Conservation (phyloP, 2,329 filamentous ascomycete species). For the Monosporascus sp. region DNA sequence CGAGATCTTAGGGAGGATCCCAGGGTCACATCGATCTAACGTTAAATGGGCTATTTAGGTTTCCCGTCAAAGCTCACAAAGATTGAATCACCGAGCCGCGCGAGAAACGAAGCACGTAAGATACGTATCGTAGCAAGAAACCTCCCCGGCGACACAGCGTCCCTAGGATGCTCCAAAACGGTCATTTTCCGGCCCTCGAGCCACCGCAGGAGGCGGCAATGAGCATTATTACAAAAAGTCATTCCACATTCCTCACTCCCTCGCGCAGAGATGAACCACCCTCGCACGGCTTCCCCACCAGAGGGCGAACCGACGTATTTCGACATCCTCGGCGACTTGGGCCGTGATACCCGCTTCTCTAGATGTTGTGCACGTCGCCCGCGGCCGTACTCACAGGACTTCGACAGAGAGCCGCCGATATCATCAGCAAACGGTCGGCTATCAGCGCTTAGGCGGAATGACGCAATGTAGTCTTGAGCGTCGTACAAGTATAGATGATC, state of each 20-base stretch:
- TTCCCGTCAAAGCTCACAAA: neutral
- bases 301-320: neutral
- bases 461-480: neutral
- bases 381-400: neutral
- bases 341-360: neutral
- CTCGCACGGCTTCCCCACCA: neutral
- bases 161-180: neutral
- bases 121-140: no score
- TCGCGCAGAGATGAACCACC: neutral
- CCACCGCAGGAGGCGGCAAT: neutral
- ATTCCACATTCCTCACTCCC: neutral
- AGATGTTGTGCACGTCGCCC: neutral
- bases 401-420: neutral
- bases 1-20: neutral
- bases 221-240: neutral
- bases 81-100: neutral
- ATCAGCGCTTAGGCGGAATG: neutral
- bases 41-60: neutral
- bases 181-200: neutral
- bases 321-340: neutral
- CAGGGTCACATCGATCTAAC: neutral
- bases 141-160: neutral
- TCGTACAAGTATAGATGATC: neutral
- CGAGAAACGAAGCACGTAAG: no score
- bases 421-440: neutral